Evolutionary conservation across 2,329 filamentous ascomycete genomes (phyloP), one percentile per base, ranked within the genome.

Genomic region (Grosmannia clavigera): DNA sequence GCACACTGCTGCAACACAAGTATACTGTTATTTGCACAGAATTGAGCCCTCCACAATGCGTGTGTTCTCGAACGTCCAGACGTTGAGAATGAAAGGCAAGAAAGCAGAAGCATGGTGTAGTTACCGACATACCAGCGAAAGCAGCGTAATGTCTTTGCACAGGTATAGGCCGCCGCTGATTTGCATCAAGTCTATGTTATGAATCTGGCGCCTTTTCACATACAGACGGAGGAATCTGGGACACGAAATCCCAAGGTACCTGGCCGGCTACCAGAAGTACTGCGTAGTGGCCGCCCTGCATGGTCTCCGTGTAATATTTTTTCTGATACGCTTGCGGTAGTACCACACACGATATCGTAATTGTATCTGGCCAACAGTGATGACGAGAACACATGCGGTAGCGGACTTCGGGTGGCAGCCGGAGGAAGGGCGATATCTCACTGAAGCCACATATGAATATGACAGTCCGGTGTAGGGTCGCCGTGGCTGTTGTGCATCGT

Each of bases 61-160:
- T 2, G 61, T 35, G 22, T 61, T 68, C 60, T 68, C 67, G 58
- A 73, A 73, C 1, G 68, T 70, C 71, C 71, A 73, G 38, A 65
- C 64, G 51, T 71, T 71, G 50, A 73, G 66, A 48, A 64, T 60
- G 58, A 70, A 73, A 9, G 71, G 71, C 38, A 74, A 63, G 35
- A 69, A 59, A 2, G 66, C 67, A 19, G 72, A 72, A 62, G 73
- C 72, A 59, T 68, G 65, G 66, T 73, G 71, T 16, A 74, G 68
- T 65, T 73, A 71, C 38, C 72, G 67, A 62, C 70, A 74, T 25
- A 71, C 70, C 4, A 64, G 61, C 3, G 69, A 69, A 2, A 73
- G 67, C 22, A 72, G 65, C 9, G 69, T 71, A 60, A 73, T 58
- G 3, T 66, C 68, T 12, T 60, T 60, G n/a, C 48, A 40, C 14